Evolutionary conservation across 2,329 filamentous ascomycete species (phyloP).

Genomic region (Zalaria obscura): DNA sequence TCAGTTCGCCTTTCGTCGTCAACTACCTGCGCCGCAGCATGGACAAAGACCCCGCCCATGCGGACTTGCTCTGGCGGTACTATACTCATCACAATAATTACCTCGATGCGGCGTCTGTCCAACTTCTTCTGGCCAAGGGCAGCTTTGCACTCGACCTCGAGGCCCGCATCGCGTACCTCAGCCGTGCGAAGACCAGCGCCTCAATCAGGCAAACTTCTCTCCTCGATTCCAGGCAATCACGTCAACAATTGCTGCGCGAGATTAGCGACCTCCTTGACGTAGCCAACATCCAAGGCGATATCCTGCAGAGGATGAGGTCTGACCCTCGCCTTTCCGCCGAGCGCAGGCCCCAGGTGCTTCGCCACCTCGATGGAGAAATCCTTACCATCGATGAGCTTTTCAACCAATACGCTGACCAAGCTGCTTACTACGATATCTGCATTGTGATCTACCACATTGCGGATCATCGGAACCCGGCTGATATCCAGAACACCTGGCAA

Average conservation of each 20-base stretch:
- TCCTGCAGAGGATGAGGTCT: conserved; percentile 61
- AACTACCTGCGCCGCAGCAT: conserved; percentile 73
- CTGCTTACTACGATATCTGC: conserved; percentile 85
- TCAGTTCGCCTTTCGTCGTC: conserved; percentile 73
- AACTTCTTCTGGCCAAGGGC: conserved; percentile 72
- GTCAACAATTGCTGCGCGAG: conserved; percentile 73
- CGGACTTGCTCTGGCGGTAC: conserved; percentile 85
- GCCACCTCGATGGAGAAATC: conserved; percentile 63
- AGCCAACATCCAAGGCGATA: conserved; percentile 86
- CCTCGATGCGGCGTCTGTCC: conserved; percentile 77
- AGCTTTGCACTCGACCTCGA: conserved; percentile 67
- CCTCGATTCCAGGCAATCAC: conserved; percentile 40
- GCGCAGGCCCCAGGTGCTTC: conserved; percentile 48
- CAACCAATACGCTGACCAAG: conserved; percentile 80
- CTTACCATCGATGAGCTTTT: conserved; percentile 75
- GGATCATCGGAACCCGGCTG: conserved; percentile 75
- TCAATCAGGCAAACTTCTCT: conserved; percentile 68
- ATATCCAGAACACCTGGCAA: conserved; percentile 75
- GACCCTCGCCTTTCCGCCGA: conserved; percentile 56
- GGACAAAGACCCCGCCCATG: conserved; percentile 56
- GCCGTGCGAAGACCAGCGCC: conserved; percentile 81
- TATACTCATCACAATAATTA: conserved; percentile 74
- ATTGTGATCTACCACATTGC: conserved; percentile 84
- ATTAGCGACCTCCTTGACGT: conserved; percentile 80
- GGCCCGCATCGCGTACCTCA: conserved; percentile 77